These are phyloP conservation scores for Leucaena leucocephala DNA, from an alignment of 306 rosid species.

Conservation along the genomic window DNA sequence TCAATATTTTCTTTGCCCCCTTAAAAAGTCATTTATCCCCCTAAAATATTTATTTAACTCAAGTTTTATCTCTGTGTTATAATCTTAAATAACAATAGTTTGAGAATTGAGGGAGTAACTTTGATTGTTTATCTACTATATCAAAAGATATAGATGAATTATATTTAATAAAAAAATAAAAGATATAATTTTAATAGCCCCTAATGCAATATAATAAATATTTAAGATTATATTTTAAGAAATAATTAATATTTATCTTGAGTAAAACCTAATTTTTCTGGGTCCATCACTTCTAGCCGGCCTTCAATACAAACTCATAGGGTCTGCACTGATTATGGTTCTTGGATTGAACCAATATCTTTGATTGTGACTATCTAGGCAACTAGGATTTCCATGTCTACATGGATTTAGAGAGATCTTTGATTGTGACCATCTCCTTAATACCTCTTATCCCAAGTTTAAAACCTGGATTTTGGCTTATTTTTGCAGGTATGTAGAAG, in stretches of 20 bases:
- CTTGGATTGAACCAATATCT: background rate
- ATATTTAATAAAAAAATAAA: too few relatives aligned
- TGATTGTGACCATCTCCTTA: background rate
- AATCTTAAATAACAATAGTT: background rate
- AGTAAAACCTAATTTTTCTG: background rate
- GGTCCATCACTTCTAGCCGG: background rate
- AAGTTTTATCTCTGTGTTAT: background rate
- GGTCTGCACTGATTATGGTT: background rate
- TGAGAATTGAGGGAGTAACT: background rate
- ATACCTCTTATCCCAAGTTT: too few relatives aligned
- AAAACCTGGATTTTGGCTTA: too few relatives aligned
- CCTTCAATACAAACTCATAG: background rate
- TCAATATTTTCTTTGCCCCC: background rate
- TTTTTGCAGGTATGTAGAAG: conserved; percentile 92
- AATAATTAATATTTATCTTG: background rate
- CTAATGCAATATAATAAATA: background rate
- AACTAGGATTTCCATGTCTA: background rate
- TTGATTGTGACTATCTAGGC: background rate
- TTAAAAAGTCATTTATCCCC: background rate
- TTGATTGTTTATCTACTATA: background rate
- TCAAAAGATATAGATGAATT: too few relatives aligned
- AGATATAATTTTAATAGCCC: background rate
- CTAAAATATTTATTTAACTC: background rate
- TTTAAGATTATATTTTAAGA: too few relatives aligned
- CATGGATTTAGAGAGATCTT: background rate